Evolutionary conservation across 177 flowering plant genomes (phyloP).

Genomic region (Telopea speciosissima): DNA sequence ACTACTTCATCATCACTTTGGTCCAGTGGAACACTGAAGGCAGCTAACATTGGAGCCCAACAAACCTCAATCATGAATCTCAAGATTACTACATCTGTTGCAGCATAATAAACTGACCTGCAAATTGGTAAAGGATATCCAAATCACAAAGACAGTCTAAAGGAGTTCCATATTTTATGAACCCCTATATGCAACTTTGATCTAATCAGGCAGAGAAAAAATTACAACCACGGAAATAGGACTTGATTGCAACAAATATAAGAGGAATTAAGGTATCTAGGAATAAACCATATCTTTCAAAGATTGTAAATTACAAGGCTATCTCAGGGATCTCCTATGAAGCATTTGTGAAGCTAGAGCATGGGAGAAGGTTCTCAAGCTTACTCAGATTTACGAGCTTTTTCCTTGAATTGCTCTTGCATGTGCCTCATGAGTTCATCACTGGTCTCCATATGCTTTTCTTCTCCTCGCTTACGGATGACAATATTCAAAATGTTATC

Average conservation of each 20-base stretch:
- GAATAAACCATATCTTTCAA: not conserved
- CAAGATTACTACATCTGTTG: slow-evolving; percentile 91
- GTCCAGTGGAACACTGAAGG: slow-evolving; percentile 98
- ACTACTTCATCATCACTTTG: slow-evolving; percentile 93
- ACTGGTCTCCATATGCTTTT: slow-evolving; percentile 71
- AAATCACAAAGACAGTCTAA: slow-evolving; percentile 12
- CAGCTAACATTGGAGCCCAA: slow-evolving; percentile 99
- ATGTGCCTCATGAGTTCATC: slow-evolving; percentile 91
- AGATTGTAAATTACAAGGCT: not conserved
- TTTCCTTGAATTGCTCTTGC: slow-evolving; percentile 98
- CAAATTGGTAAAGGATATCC: slow-evolving; percentile 24
- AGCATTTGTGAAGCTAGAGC: not conserved
- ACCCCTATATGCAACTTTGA: not conserved
- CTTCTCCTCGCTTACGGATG: slow-evolving; percentile 81
- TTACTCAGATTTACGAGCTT: slow-evolving; percentile 98
- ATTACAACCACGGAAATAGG: slow-evolving; percentile 4
- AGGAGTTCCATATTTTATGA: not conserved
- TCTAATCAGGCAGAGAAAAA: slow-evolving; percentile 1
- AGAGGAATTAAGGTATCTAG: not conserved
- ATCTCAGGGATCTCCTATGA: not conserved
- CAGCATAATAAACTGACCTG: slow-evolving; percentile 99
- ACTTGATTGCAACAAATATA: not conserved
- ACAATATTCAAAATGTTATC: slow-evolving; percentile 91
- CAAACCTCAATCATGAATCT: slow-evolving; percentile 98
- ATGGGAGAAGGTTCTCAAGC: slow-evolving; percentile 20